phyloP scores from a whole-genome alignment of 768 basidiomycete species.

The Pleurotus platypus region DNA sequence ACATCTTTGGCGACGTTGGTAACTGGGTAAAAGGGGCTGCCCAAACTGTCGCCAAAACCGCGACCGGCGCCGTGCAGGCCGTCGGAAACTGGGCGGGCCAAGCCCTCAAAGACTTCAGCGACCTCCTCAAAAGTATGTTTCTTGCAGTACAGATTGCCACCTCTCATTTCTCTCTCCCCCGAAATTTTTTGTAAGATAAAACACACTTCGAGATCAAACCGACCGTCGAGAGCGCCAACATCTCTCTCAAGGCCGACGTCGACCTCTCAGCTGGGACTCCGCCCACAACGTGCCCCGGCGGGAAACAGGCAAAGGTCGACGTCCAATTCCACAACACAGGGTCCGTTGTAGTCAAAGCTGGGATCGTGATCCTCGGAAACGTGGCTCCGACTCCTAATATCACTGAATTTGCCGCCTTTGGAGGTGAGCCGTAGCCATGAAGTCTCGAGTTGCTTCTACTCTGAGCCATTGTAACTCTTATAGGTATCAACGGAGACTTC shows the following conservation, averaged over 20 bases:
- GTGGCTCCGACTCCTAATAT: constrained; percentile 25
- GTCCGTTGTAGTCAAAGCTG: constrained; percentile 20
- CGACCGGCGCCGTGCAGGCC: neutral
- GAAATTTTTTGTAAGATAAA: neutral
- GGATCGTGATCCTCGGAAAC: constrained; percentile 17
- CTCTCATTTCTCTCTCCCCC: constrained; percentile 9
- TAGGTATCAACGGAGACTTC: constrained; percentile 22
- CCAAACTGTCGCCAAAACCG: neutral
- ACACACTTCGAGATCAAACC: constrained; percentile 8
- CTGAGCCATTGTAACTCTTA: neutral
- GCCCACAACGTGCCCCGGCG: neutral
- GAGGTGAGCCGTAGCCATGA: neutral
- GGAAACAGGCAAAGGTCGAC: neutral
- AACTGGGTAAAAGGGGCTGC: neutral
- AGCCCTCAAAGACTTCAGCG: constrained; percentile 15
- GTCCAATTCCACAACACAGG: neutral
- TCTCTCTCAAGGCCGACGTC: constrained; percentile 12
- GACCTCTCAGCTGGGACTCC: neutral
- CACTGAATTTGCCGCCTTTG: constrained; percentile 22
- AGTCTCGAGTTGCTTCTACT: neutral
- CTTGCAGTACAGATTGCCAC: constrained; percentile 13
- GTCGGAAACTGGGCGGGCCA: neutral
- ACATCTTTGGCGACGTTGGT: neutral
- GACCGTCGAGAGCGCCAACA: neutral
- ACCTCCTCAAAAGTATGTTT: constrained; percentile 11